Evolutionary conservation across 345 rosid species (phyloP).

Genomic region (Mangifera indica): DNA sequence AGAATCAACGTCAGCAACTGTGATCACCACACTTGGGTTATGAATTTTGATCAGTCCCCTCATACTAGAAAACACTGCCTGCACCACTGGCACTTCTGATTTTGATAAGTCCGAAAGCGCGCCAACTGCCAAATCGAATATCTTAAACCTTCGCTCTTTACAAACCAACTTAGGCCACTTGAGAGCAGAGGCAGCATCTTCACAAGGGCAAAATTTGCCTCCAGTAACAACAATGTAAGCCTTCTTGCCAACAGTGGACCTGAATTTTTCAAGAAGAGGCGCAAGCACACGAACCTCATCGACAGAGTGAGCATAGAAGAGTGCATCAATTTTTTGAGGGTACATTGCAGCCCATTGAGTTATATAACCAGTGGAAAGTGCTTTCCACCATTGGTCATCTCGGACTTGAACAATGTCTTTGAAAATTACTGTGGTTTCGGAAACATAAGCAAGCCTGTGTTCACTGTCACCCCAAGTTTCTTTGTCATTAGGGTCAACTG

Average conservation of each 20-base stretch:
- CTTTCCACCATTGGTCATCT: slow-evolving; percentile 98
- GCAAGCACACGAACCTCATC: slow-evolving; percentile 69
- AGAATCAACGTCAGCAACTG: slow-evolving; percentile 66
- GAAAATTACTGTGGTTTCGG: slow-evolving; percentile 96
- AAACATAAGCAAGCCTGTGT: slow-evolving; percentile 89
- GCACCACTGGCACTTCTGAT: slow-evolving; percentile 90
- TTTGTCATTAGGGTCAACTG: slow-evolving; percentile 79
- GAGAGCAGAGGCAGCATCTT: slow-evolving; percentile 69
- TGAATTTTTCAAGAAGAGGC: slow-evolving; percentile 81
- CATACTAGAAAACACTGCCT: slow-evolving; percentile 83
- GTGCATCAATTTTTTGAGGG: slow-evolving; percentile 89
- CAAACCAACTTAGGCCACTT: slow-evolving; percentile 80
- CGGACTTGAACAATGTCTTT: slow-evolving; percentile 88
- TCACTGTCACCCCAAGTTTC: slow-evolving; percentile 99
- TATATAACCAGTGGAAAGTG: slow-evolving; percentile 75
- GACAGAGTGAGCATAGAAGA: slow-evolving; percentile 83
- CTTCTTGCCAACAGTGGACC: slow-evolving; percentile 81
- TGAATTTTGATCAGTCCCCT: slow-evolving; percentile 89
- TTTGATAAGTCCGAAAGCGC: slow-evolving; percentile 59
- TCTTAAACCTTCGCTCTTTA: slow-evolving; percentile 80
- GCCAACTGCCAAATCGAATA: slow-evolving; percentile 75
- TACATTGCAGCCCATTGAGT: slow-evolving; percentile 98
- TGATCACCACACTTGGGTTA: slow-evolving; percentile 87
- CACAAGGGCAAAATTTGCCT: slow-evolving; percentile 79
- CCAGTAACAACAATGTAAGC: slow-evolving; percentile 87